Evolutionary conservation across 2,329 filamentous ascomycete genomes (phyloP), one percentile per base, ranked within the genome.

Genomic region (Ramichloridium luteum): DNA sequence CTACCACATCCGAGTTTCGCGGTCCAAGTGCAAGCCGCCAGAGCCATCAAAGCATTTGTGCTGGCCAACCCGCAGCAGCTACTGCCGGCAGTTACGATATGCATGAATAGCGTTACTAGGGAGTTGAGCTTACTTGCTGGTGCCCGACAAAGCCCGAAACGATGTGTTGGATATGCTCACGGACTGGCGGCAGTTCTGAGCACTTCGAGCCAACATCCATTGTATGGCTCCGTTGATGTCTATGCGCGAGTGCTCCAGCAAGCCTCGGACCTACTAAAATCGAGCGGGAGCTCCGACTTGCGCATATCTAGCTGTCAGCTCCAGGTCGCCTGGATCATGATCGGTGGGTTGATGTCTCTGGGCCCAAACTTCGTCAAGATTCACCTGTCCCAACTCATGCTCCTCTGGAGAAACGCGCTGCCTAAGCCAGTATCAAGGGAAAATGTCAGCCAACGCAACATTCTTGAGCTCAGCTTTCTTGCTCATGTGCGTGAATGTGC

Each of bases 291-390:
- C 51, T 90, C 84, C 1, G 88, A 98, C 53, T 65, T 98, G 32
- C 77, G 88, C 16, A 76, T 90, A 20, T 93, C 90, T 5, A 83
- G 83, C 48, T 93, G 85, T 1, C 90, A 98, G 51, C 85, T 98
- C 14, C 90, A 98, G 53, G 86, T 98, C 2, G 90, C 90, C 4
- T 98, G 90, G 88, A 92, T 93, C 28, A 64, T 98, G 35, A 93
- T 98, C 28, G 90, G 92, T 22, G 90, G 92, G 0, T 63, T 98
- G 33, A 96, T 96, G 88, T 85, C 86, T 1, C 69, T 98, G 1
- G 90, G 90, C 0, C 88, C 90, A 3, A 96, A 93, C 55, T 98
- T 98, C 55, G 88, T 96, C 57, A 98, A 98, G 60, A 96, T 96
- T 14, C 90, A 98, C 57, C 69, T 98, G 5, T 88, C 86, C 2